Evolutionary conservation across 139 green algal species (phyloP).

Genomic region (Coelastrella sp.): DNA sequence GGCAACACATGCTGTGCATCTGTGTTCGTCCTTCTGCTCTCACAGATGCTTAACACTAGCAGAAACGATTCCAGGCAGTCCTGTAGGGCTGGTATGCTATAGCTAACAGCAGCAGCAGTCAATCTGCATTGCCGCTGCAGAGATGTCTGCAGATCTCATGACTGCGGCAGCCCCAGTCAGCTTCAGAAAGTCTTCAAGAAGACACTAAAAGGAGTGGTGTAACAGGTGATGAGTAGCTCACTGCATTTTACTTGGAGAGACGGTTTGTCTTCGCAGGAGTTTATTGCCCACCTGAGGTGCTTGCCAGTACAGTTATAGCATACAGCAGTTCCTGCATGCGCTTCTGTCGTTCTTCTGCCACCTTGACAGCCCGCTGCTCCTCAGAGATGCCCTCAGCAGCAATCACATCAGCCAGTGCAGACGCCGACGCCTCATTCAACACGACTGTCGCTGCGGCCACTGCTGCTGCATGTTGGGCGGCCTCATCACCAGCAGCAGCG

Average conservation of each 20-base stretch:
- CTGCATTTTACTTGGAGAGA: no score
- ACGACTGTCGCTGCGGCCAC: constrained; percentile 38
- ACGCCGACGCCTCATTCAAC: constrained; percentile 47
- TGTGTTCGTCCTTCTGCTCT: background rate
- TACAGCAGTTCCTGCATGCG: constrained; percentile 51
- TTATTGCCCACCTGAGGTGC: constrained; percentile 18
- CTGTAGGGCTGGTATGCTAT: background rate
- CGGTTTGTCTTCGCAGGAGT: no score
- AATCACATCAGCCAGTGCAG: constrained; percentile 50
- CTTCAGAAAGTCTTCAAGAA: no score
- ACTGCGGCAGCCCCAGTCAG: no score
- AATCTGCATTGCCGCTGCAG: no score
- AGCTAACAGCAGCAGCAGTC: no score
- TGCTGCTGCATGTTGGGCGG: constrained; percentile 38
- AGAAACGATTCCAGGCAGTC: background rate
- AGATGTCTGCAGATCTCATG: no score
- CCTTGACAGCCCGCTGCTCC: constrained; percentile 65
- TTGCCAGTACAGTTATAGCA: constrained; percentile 56
- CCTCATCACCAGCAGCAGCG: background rate
- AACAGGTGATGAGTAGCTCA: no score
- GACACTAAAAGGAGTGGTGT: no score
- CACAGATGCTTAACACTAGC: background rate
- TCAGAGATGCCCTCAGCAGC: constrained; percentile 60
- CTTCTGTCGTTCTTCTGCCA: constrained; percentile 55
- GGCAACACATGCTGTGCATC: background rate